Evolutionary conservation across 805 yeast species (phyloP), one percentile per base, ranked within the genome.

Genomic region (Pichia rugopelliculosa): DNA sequence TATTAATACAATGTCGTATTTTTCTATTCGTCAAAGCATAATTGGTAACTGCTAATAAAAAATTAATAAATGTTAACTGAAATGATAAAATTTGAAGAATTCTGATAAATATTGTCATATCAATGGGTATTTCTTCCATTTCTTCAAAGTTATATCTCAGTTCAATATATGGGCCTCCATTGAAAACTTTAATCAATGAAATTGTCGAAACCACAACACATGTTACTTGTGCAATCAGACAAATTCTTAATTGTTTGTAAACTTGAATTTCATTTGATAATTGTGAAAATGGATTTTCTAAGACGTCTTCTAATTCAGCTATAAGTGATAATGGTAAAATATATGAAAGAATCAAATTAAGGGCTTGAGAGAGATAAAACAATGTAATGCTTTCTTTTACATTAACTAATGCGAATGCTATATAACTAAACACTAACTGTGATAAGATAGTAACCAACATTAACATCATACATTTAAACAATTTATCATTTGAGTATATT

Each of bases 341-440:
- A 48, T 61, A 63, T 7, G 63, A 56, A 1, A 56, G 54, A 6
- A 60, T 36, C 8, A 60, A 52, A 37, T 60, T 61, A 47, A 52
- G 55, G 3, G 56, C 22, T 47, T 56, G 56, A 9, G 63, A 58
- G 3, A 58, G 39, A 30, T 48, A 49, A 50, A 58, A 57, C 6
- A 60, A 47, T 6, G 48, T 13, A 1, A 65, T 62, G 18, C 54
- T 50, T 15, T 58, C 55, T 12, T 56, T 58, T 21, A 60, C 54
- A 18, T 56, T 60, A n/a, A 61, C 52, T 38, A 53, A 52, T n/a
- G 60, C 53, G 36, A 61, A 56, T 2, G 61, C 61, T 21, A 57
- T 54, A 41, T 60, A 64, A 48, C 62, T 56, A 43, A 62, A 44
- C 1, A 58, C 46, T 13, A 59, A 44, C 25, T 60, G 61, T 3